Evolutionary conservation across 2,329 filamentous ascomycete species (phyloP), one percentile per base, ranked within the genome.

Genomic region (Torrubiellomyces zombiae): DNA sequence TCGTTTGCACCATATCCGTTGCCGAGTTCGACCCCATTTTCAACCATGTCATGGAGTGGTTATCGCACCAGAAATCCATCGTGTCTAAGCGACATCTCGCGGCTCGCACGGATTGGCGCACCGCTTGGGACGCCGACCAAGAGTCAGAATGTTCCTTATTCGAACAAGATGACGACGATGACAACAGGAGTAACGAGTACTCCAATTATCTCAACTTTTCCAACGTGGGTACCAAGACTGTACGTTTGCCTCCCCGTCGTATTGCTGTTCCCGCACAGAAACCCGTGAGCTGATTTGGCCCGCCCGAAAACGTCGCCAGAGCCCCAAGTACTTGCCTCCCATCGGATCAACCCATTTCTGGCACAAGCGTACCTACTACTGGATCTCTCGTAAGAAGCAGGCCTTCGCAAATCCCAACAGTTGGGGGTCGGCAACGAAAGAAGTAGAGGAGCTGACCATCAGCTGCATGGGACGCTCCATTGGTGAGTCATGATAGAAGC

Each of bases 21-120:
- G 55, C 49, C 29, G 61, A 59, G 30, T 55, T 54, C 21, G 69
- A 75, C 36, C 58, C 65, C 27, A 68, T 73, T 15, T 71, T 70
- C 37, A 25, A 41, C 3, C 62, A 73, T 26, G 37, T 75, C 24
- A 68, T 73, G 52, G 56, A 60, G 26, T 75, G 63, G 52, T 53
- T 73, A 6, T 60, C 62, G 0, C 42, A 55, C 20, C 61, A 71
- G 38, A 58, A 60, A 7, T 52, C 49, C 13, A 57, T 67, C 31
- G 51, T 51, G 16, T 57, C 57, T 23, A 66, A 63, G 18, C 56
- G 63, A 9, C 55, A 55, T 5, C 46, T 72, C 10, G 61, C 58
- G 32, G 67, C 65, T 6, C 62, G 71, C 39, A 71, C 66, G 1
- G 53, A 56, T 3, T 56, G 54, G 25, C 60, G 55, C 36, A 63